Percentiles rank a stretch among this genome's conserved stretches.
Evolutionary conservation across 352 stramenopile species (phyloP).

Genomic region (Globisporangium paroecandrum): DNA sequence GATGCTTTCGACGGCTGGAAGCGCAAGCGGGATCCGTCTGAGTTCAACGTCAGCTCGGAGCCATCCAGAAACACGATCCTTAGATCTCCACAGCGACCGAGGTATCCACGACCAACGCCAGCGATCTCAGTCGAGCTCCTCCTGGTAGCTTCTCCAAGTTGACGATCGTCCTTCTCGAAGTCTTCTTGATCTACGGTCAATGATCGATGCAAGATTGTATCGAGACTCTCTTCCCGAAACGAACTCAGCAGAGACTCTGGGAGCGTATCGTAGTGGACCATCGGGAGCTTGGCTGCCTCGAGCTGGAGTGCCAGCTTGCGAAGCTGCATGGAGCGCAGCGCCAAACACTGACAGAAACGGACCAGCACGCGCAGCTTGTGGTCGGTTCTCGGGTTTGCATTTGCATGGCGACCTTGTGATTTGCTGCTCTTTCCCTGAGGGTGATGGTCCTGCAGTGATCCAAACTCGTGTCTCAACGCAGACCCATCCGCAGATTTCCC

Average conservation of each 20-base stretch:
- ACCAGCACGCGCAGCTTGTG: constrained; percentile 26
- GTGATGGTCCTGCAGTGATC: constrained; percentile 1
- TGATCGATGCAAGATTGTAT: constrained; percentile 10
- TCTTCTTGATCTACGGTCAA: constrained; percentile 6
- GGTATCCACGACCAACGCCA: constrained; percentile 40
- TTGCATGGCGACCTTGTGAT: background rate
- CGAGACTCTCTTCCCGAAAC: constrained; percentile 25
- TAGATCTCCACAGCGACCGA: constrained; percentile 38
- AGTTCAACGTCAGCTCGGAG: constrained; percentile 36
- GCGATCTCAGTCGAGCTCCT: constrained; percentile 27
- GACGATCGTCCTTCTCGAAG: background rate
- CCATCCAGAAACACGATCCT: constrained; percentile 46
- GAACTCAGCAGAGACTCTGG: constrained; percentile 40
- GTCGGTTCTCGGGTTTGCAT: background rate
- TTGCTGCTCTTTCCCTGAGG: background rate
- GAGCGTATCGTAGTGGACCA: constrained; percentile 53
- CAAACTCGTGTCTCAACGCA: constrained; percentile 23
- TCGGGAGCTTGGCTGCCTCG: constrained; percentile 33
- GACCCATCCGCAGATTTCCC: constrained; percentile 23
- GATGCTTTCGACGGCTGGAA: constrained; percentile 23
- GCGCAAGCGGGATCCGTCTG: constrained; percentile 39
- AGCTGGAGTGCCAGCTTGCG: constrained; percentile 37
- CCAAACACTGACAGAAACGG: constrained; percentile 53
- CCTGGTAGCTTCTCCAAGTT: background rate
- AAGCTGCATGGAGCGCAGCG: constrained; percentile 46